Percentiles rank a stretch among this genome's conserved stretches.
Evolutionary conservation across 2,329 filamentous ascomycete species (phyloP).

Genomic region (Alternaria atra): DNA sequence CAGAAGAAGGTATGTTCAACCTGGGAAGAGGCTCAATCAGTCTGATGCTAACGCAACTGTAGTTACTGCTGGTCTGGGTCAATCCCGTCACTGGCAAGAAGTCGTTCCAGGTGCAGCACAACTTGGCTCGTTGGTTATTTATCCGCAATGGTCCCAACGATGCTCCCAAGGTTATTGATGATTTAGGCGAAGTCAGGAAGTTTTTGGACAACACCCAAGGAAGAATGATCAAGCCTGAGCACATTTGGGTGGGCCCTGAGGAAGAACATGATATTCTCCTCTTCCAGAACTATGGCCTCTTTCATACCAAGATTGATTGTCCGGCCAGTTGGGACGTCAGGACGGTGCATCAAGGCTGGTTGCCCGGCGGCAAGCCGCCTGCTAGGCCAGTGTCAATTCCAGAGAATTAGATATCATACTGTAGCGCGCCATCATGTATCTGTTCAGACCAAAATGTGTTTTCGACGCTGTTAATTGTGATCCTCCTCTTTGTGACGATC

Average conservation of each 20-base stretch:
- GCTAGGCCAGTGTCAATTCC: conserved; percentile 7
- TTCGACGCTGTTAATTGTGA: background rate
- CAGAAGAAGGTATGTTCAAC: conserved; percentile 1
- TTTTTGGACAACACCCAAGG: conserved; percentile 6
- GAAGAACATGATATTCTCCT: conserved; percentile 8
- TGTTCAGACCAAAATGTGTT: background rate
- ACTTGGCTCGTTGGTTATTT: conserved; percentile 3
- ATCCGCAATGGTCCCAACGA: conserved; percentile 1
- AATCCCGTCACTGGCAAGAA: conserved; percentile 4
- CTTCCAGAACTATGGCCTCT: conserved; percentile 7
- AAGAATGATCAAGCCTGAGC: conserved; percentile 12
- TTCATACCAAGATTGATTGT: conserved; percentile 13
- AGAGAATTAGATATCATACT: background rate
- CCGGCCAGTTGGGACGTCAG: conserved; percentile 4
- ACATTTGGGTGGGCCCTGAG: conserved; percentile 5
- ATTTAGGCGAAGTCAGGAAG: conserved; percentile 6
- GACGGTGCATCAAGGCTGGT: conserved; percentile 4
- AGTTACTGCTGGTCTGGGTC: conserved; percentile 8
- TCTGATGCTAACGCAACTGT: background rate
- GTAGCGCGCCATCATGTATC: background rate
- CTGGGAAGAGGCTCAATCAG: background rate
- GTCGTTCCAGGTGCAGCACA: conserved; percentile 6
- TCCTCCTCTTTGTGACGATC: background rate
- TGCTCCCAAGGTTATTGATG: conserved; percentile 2
- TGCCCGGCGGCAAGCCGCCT: background rate